These are phyloP conservation scores for Sedum album DNA, from an alignment of 164 flowering plant species.

Conservation along the genomic window DNA sequence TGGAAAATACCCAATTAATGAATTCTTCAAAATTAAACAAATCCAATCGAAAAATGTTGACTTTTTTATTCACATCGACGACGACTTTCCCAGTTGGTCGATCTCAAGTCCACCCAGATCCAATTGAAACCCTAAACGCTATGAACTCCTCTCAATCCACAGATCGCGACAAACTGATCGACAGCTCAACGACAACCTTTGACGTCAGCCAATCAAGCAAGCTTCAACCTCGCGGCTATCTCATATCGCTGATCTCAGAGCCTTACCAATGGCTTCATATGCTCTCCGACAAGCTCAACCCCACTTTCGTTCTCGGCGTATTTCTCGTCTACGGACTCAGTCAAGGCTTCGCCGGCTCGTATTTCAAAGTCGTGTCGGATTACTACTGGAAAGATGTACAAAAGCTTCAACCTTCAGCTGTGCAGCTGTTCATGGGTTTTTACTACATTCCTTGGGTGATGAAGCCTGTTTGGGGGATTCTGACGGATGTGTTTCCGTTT, in stretches of 20 bases:
- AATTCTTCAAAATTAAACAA: neutral
- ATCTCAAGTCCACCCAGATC: neutral
- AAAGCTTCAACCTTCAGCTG: conserved; percentile 57
- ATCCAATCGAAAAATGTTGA: neutral
- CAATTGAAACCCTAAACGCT: neutral
- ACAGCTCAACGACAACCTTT: neutral
- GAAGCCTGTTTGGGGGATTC: conserved; percentile 68
- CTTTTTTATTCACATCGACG: neutral
- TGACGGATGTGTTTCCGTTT: conserved; percentile 56
- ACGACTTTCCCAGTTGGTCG: neutral
- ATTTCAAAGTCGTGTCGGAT: conserved; percentile 47
- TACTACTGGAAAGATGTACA: conserved; percentile 86
- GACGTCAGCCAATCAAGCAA: neutral
- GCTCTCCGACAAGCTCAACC: conserved; percentile 40
- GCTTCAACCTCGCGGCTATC: neutral
- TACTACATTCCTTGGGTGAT: conserved; percentile 65
- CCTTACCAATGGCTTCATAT: conserved; percentile 53
- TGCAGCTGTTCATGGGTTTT: conserved; percentile 49
- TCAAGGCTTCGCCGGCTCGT: conserved; percentile 58
- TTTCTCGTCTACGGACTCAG: conserved; percentile 61
- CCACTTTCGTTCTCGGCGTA: conserved; percentile 47
- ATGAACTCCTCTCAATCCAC: neutral
- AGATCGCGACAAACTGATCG: conserved; percentile 1
- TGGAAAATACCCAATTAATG: neutral
- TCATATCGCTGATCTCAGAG: conserved; percentile 17